Evolutionary conservation across 106 monocot species (phyloP), one percentile per base, ranked within the genome.

Genomic region (Dioscorea dumetorum): DNA sequence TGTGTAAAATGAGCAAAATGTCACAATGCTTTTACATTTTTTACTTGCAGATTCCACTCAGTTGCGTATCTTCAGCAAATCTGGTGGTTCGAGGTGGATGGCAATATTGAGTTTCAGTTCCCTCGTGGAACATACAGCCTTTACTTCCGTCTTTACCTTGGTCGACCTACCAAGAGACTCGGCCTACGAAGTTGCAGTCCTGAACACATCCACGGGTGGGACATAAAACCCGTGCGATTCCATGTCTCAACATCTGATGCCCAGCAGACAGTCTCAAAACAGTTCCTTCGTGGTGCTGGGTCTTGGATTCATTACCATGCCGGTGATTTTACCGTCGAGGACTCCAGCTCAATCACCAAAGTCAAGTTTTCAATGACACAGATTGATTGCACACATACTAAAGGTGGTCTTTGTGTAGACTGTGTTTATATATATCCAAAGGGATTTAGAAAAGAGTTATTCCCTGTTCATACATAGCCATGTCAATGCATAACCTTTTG

Each of bases 331-430:
- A 59, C 48, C 22, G 60, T 71, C 0, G 50, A 16, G 49, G 50
- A 14, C 23, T 60, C 71, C 1, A 21, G 61, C 23, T 15, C 20
- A 41, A 11, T 22, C 8, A 60, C 71, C 12, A 71, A 28, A 34
- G 48, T 71, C 48, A 71, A 49, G 71, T 71, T 71, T 22, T 71
- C 71, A 7, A 71, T 71, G 71, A 71, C 48, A 24, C 71, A 71
- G 49, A 71, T 71, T 24, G 71, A 71, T n/a, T 71, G 71, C 60
- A 71, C 71, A 17, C 71, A 71, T 61, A 71, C 71, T 5, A 71
- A 71, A 61, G 71, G 71, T 4, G 71, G 71, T 18, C 50, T 71
- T 60, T 71, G 59, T 61, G 48, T 71, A 13, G 71, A 71, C 33
- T 71, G 49, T 49, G 71, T 71, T 22, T 22, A 61, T 18, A 71